These are phyloP conservation scores for Agarophyton chilense DNA, from an alignment of 23 red algal species.

Conservation along the genomic window DNA sequence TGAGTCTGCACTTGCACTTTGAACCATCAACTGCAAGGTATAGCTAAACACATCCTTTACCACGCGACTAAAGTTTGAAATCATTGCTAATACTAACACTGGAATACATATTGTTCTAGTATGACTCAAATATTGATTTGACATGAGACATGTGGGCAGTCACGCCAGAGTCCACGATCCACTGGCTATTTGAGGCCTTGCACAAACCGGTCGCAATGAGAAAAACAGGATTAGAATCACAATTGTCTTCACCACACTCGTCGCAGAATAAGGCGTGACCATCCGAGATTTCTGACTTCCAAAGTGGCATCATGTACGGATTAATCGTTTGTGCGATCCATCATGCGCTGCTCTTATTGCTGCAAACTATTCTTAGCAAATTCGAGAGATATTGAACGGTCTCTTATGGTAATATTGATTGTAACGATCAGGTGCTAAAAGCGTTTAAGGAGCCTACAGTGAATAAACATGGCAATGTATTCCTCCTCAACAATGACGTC, in stretches of 20 bases:
- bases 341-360: slow-evolving; percentile 20
- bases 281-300: background rate
- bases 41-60: background rate
- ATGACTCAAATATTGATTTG: background rate
- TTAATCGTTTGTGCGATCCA: background rate
- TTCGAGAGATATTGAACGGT: background rate
- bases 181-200: background rate
- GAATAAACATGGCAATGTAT: background rate
- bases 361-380: slow-evolving; percentile 42
- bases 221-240: slow-evolving; percentile 5
- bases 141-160: slow-evolving; percentile 13
- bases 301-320: too few species aligned
- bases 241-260: background rate
- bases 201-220: background rate
- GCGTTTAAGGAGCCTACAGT: background rate
- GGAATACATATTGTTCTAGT: background rate
- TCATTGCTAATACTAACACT: slow-evolving; percentile 11
- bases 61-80: slow-evolving; percentile 4
- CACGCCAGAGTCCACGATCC: background rate
- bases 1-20: background rate
- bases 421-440: slow-evolving; percentile 28
- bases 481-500: slow-evolving; percentile 29
- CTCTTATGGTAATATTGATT: slow-evolving; percentile 4
- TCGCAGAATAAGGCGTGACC: background rate
- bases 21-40: background rate